Percentiles rank a stretch among this genome's conserved stretches.
phyloP scores from a whole-genome alignment of 306 rosid species.

The Lagenaria siceraria region DNA sequence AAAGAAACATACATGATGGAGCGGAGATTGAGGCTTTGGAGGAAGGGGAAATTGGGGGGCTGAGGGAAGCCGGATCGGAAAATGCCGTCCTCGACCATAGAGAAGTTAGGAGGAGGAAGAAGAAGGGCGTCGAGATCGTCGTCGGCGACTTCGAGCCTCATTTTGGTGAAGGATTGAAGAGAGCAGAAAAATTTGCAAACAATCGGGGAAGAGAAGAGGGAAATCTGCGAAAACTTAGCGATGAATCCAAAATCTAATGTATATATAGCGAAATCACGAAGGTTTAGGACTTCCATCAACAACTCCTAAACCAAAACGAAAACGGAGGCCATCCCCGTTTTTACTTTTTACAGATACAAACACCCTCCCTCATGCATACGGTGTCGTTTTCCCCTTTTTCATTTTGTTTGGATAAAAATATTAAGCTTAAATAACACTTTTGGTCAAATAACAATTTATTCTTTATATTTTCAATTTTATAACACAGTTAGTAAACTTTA shows the following conservation, averaged over 20 bases:
- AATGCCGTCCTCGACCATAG: constrained; percentile 86
- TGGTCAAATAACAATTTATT: too few species aligned
- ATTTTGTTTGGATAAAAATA: too few species aligned
- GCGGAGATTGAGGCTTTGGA: constrained; percentile 58
- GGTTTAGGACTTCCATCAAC: not conserved
- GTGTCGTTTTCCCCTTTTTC: not conserved
- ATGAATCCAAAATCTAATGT: not conserved
- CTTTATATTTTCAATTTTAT: too few species aligned
- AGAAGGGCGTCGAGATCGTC: constrained; percentile 25
- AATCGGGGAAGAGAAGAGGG: not conserved
- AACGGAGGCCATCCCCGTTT: not conserved
- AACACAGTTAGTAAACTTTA: too few species aligned
- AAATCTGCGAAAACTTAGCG: not conserved
- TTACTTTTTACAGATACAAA: too few species aligned
- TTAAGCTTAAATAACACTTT: too few species aligned
- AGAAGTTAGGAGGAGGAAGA: constrained; percentile 71
- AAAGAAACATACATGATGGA: constrained; percentile 51
- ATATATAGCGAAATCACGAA: not conserved
- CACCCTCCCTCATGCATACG: not conserved
- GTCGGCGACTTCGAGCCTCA: constrained; percentile 32
- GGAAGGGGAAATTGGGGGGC: constrained; percentile 55
- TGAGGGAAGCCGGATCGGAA: constrained; percentile 74
- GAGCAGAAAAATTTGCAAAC: not conserved
- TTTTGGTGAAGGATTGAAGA: not conserved
- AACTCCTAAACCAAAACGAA: not conserved